Evolutionary conservation across 1,284 basidiomycete species (phyloP).

Genomic region (Puccinia triticina): DNA sequence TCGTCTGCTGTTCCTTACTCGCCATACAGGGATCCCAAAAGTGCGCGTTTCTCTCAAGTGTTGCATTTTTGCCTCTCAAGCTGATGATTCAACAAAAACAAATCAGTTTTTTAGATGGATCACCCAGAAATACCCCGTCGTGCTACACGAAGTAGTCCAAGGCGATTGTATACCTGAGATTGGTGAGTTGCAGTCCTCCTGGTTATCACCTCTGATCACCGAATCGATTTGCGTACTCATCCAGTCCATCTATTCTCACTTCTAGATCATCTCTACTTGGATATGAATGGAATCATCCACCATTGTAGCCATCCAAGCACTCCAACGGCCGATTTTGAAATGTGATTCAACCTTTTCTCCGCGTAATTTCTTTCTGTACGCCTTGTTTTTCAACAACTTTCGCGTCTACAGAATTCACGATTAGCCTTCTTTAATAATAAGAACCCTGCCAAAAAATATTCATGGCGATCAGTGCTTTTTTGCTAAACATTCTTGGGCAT

Average conservation of each 20-base stretch:
- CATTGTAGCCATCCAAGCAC: constrained; percentile 86
- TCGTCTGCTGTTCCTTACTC: too few relatives aligned
- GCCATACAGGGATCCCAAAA: too few relatives aligned
- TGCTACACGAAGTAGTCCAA: constrained; percentile 86
- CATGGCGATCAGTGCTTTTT: too few relatives aligned
- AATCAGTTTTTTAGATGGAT: constrained; percentile 67
- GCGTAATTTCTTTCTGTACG: neutral
- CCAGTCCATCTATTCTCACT: neutral
- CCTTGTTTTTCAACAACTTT: neutral
- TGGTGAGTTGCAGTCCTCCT: constrained; percentile 53
- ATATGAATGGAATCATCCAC: constrained; percentile 99
- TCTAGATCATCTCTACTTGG: constrained; percentile 80
- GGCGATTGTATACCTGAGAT: constrained; percentile 94
- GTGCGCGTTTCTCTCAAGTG: too few relatives aligned
- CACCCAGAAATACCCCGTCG: constrained; percentile 92
- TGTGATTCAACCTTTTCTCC: constrained; percentile 59
- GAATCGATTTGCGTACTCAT: neutral
- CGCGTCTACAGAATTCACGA: neutral
- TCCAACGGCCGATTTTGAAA: constrained; percentile 87
- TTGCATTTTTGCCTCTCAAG: too few relatives aligned
- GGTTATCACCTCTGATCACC: neutral
- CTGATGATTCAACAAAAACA: too few relatives aligned
- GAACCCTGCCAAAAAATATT: too few relatives aligned
- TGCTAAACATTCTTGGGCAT: neutral
- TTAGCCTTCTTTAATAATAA: too few relatives aligned